Percentiles rank a stretch among this genome's conserved stretches.
These are phyloP conservation scores for Starmerella khaoyaiensis DNA, from an alignment of 805 yeast genomes.

Conservation along the genomic window DNA sequence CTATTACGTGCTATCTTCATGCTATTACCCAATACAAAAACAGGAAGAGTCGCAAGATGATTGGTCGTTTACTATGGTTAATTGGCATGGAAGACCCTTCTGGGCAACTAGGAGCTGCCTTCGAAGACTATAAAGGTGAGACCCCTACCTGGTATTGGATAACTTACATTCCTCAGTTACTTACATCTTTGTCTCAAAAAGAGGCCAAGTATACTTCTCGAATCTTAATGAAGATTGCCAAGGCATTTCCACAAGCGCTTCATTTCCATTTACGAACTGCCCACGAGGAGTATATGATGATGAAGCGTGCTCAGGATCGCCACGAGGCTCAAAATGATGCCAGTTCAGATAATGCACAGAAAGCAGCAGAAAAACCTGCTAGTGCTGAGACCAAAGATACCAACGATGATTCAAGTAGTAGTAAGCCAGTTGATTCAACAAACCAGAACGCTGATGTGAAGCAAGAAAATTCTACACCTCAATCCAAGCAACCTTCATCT, in stretches of 20 bases:
- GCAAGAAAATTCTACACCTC: not conserved
- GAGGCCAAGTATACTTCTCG: constrained; percentile 85
- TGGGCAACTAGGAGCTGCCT: constrained; percentile 72
- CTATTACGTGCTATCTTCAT: constrained; percentile 88
- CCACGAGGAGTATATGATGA: constrained; percentile 79
- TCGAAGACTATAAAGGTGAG: constrained; percentile 86
- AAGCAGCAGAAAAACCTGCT: not conserved
- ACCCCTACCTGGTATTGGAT: constrained; percentile 99
- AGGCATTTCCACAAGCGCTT: constrained; percentile 91
- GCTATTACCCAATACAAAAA: constrained; percentile 95
- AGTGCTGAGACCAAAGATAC: not conserved
- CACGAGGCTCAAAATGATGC: not conserved
- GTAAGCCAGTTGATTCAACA: not conserved
- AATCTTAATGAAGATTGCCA: constrained; percentile 81
- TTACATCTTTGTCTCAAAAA: constrained; percentile 77
- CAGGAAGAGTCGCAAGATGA: constrained; percentile 72
- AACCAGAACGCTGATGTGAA: not conserved
- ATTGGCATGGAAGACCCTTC: constrained; percentile 77
- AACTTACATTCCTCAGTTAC: constrained; percentile 85
- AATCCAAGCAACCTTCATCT: not conserved
- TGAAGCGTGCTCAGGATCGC: constrained; percentile 42
- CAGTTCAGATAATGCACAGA: not conserved
- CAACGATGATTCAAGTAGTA: not conserved
- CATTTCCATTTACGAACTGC: constrained; percentile 94
- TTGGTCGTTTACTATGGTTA: constrained; percentile 87